These are phyloP conservation scores for Ogataea ganodermae DNA, from an alignment of 805 yeast species.

Conservation along the genomic window DNA sequence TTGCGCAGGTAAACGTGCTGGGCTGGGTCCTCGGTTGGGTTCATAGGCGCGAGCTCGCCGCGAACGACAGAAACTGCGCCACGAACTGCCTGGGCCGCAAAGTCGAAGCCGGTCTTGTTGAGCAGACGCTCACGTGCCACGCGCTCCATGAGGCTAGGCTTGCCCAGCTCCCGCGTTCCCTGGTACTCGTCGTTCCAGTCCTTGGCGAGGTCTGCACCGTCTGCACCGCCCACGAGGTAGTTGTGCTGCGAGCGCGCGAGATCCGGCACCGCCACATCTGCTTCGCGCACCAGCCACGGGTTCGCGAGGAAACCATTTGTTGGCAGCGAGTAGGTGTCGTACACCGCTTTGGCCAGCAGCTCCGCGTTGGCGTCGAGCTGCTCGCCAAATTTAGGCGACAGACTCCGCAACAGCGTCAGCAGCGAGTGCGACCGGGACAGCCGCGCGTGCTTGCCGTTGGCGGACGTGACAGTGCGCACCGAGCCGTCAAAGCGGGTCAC, in stretches of 20 bases:
- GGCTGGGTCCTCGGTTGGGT: constrained; percentile 67
- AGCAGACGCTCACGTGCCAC: constrained; percentile 74
- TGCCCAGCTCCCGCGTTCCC: constrained; percentile 71
- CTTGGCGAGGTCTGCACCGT: constrained; percentile 57
- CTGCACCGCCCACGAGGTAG: constrained; percentile 55
- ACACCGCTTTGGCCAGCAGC: constrained; percentile 43
- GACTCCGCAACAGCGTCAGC: constrained; percentile 56
- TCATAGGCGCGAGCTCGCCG: constrained; percentile 76
- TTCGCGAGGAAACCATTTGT: constrained; percentile 58
- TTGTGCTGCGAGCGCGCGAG: constrained; percentile 59
- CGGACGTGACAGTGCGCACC: constrained; percentile 34
- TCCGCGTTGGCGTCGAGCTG: constrained; percentile 55
- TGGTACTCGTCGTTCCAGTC: constrained; percentile 95
- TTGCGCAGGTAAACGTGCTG: constrained; percentile 73
- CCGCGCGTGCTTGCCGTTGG: constrained; percentile 33
- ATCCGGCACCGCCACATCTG: constrained; percentile 45
- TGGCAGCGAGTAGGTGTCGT: constrained; percentile 63
- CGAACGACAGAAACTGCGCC: constrained; percentile 78
- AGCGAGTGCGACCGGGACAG: constrained; percentile 51
- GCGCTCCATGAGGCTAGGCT: constrained; percentile 55
- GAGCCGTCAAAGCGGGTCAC: constrained; percentile 70
- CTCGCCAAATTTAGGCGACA: constrained; percentile 63
- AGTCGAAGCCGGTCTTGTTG: constrained; percentile 71
- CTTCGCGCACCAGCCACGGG: constrained; percentile 72
- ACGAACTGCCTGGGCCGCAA: constrained; percentile 70